Conservation (phyloP, 2,329 filamentous ascomycete genomes). For the Endoconidiophora polonica region DNA sequence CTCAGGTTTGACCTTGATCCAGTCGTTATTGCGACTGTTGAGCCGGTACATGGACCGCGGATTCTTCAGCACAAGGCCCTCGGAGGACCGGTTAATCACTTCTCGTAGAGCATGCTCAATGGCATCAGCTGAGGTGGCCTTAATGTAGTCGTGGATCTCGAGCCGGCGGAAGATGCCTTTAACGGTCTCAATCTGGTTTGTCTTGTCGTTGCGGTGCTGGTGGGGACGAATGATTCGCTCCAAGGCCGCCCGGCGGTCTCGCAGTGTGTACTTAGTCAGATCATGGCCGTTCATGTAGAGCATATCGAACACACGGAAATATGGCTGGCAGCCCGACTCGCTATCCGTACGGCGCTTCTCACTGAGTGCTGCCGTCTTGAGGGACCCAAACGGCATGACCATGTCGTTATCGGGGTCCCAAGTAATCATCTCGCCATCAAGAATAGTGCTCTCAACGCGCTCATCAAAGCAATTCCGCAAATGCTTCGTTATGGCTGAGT, state of each 20-base stretch:
- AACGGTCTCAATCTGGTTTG: conserved; percentile 30
- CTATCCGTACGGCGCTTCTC: conserved; percentile 51
- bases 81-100: conserved; percentile 72
- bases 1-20: conserved; percentile 97
- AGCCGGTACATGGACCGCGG: conserved; percentile 72
- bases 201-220: background rate
- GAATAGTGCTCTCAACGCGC: conserved; percentile 68
- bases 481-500: conserved; percentile 64
- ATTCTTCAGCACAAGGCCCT: conserved; percentile 88
- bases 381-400: conserved; percentile 74
- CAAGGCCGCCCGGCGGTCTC: conserved; percentile 63
- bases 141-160: conserved; percentile 61
- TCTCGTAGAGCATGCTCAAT: conserved; percentile 67
- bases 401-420: conserved; percentile 81
- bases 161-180: conserved; percentile 55
- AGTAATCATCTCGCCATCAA: conserved; percentile 97
- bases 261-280: conserved; percentile 66
- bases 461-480: conserved; percentile 60
- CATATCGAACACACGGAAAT: conserved; percentile 83
- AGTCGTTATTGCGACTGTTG: conserved; percentile 84
- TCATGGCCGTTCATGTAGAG: conserved; percentile 69
- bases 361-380: conserved; percentile 76
- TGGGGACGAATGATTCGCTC: conserved; percentile 6
- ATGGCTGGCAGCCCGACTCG: conserved; percentile 40
- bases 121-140: conserved; percentile 48